Conservation (phyloP, 2,329 filamentous ascomycete species). For the Verticillium albo-atrum region DNA sequence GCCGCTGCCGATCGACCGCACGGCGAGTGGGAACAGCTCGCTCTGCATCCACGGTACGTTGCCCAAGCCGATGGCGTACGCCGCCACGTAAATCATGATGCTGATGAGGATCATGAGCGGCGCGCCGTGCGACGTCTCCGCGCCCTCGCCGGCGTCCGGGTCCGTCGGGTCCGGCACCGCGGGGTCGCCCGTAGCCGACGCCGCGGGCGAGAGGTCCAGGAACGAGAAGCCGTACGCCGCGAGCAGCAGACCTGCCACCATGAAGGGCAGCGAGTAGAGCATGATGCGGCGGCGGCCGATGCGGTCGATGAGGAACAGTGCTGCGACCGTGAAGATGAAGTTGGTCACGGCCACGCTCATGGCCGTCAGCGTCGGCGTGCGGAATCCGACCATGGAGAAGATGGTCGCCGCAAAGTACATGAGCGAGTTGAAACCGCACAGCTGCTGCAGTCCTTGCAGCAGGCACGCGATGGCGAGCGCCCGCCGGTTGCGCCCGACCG, state of each 20-base stretch:
- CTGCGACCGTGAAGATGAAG: constrained; percentile 72
- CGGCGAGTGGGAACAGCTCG: constrained; percentile 78
- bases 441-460: constrained; percentile 81
- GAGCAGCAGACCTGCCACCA: constrained; percentile 67
- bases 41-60: constrained; percentile 96
- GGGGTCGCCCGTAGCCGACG: constrained; percentile 4
- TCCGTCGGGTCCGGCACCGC: constrained; percentile 1
- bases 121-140: constrained; percentile 22
- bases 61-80: constrained; percentile 82
- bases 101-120: constrained; percentile 62
- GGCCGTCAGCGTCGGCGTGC: constrained; percentile 73
- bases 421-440: constrained; percentile 84
- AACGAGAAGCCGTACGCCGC: constrained; percentile 70
- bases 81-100: constrained; percentile 78
- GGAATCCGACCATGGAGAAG: constrained; percentile 72
- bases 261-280: constrained; percentile 78
- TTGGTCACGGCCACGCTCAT: constrained; percentile 80
- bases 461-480: constrained; percentile 82
- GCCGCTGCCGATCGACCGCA: constrained; percentile 68
- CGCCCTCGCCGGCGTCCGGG: constrained; percentile 9
- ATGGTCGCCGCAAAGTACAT: constrained; percentile 92
- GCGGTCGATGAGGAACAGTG: constrained; percentile 72
- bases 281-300: constrained; percentile 77
- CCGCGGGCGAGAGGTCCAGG: constrained; percentile 39
- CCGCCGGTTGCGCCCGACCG: constrained; percentile 60